Evolutionary conservation across 768 basidiomycete species (phyloP), one percentile per base, ranked within the genome.

Genomic region (Floccularia luteovirens): DNA sequence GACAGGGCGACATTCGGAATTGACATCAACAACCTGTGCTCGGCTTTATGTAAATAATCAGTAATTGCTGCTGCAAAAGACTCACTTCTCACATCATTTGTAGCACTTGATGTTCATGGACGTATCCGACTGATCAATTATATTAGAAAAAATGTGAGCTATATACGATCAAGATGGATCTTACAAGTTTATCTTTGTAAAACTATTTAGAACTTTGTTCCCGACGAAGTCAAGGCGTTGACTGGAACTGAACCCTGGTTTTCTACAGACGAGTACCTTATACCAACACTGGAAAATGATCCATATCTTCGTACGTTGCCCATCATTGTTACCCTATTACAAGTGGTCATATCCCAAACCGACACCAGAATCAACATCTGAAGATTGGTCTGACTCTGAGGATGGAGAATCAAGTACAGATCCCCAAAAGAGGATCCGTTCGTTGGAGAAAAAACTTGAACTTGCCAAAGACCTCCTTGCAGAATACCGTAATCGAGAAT

Each of bases 101-200:
- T 46, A 90, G 87, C 66, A 0, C 64, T 93, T 27, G 91, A 94
- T 56, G 77, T 82, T 46, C 81, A 90, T 59, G 74, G 76, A 41
- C 72, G 85, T 14, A 81, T 90, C 49, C 76, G 87, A 35, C 61
- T 96, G 37, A 78, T 96, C 61, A 96, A 96, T 57, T 87, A 74
- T 60, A 90, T 94, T 53, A 67, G 92, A 42, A 83, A 76, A 60
- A 74, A 77, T 59, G 90, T 88, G 44, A 21, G 51, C 41, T 10
- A 34, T 38, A 16, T 20, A 35, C 17, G 21, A 12, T 42, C 20
- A 14, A 31, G 21, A 12, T 16, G 14, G 5, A 13, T 21, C 34
- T 41, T 38, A 13, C 36, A 22, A n/a, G n/a, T n/a, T n/a, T 25
- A 39, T 24, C 23, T 31, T 45, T 32, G 45, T 36, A 48, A 21